Percentiles rank a stretch among this genome's conserved stretches.
phyloP scores from a whole-genome alignment of 176 grass and related monocot genomes.

The Cenchrus purpureus region DNA sequence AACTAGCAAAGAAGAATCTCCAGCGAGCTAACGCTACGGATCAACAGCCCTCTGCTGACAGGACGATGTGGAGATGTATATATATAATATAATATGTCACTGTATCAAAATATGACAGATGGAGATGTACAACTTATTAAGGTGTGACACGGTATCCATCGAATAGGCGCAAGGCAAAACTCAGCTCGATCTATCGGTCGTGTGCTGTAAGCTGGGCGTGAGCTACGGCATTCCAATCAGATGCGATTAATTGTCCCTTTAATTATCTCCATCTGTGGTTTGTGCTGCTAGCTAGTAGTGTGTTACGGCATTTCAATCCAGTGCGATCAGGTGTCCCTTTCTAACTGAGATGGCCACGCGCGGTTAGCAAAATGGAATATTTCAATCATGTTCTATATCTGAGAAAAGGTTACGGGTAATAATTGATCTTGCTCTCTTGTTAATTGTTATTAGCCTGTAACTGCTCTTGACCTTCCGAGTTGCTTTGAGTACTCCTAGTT shows the following conservation, averaged over 20 bases:
- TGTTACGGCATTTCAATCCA: neutral
- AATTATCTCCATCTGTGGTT: neutral
- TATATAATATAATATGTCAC: too few species aligned
- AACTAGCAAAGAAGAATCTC: too few species aligned
- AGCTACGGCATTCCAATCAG: constrained; percentile 32
- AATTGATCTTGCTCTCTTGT: neutral
- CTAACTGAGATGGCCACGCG: neutral
- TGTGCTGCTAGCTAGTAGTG: neutral
- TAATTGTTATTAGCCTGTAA: neutral
- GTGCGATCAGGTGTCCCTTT: neutral
- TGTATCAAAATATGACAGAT: constrained; percentile 20
- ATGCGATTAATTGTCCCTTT: constrained; percentile 26
- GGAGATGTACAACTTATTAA: constrained; percentile 2
- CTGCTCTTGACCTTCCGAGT: neutral
- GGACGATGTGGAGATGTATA: too few species aligned
- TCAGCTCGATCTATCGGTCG: neutral
- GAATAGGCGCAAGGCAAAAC: neutral
- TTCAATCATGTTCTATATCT: neutral
- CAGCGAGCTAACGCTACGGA: too few species aligned
- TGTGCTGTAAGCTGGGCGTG: neutral
- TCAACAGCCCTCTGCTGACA: too few species aligned
- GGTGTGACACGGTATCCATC: too few species aligned
- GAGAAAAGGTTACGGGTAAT: too few species aligned
- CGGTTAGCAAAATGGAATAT: neutral
- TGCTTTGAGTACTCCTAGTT: neutral